Evolutionary conservation across 805 yeast genomes (phyloP).

Genomic region (Candida loeiensis): DNA sequence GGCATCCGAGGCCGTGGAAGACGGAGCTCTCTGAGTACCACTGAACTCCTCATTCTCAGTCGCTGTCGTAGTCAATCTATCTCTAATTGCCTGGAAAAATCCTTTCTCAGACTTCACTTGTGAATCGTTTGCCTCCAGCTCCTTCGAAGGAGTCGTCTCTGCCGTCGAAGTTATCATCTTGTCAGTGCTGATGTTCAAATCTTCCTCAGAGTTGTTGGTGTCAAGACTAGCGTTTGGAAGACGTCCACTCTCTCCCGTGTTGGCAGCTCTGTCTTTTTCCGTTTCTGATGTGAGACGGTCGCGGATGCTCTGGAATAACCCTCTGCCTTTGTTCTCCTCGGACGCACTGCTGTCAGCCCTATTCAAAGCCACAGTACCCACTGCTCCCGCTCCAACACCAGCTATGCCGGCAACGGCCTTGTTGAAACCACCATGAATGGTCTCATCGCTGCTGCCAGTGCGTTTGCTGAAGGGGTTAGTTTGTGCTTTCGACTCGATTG

Average conservation of each 20-base stretch:
- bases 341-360: constrained; percentile 5
- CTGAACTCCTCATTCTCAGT: constrained; percentile 3
- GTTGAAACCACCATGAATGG: constrained; percentile 9
- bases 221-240: constrained; percentile 3
- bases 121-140: constrained; percentile 11
- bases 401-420: background rate
- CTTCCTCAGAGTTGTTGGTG: constrained; percentile 13
- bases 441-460: background rate
- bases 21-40: constrained; percentile 5
- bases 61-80: constrained; percentile 20
- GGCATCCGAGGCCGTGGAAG: constrained; percentile 11
- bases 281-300: constrained; percentile 22
- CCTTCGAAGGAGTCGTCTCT: constrained; percentile 31
- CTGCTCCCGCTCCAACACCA: constrained; percentile 1
- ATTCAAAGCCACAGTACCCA: constrained; percentile 11
- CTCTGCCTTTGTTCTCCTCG: constrained; percentile 15
- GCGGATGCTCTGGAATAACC: constrained; percentile 34
- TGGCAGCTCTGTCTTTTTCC: background rate
- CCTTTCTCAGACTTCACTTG: constrained; percentile 22
- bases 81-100: constrained; percentile 33
- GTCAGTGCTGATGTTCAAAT: constrained; percentile 19
- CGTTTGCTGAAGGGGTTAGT: background rate
- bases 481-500: background rate
- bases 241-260: background rate
- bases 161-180: constrained; percentile 21